Evolutionary conservation across 352 stramenopile species (phyloP).

Genomic region (Phytophthora fragariae): DNA sequence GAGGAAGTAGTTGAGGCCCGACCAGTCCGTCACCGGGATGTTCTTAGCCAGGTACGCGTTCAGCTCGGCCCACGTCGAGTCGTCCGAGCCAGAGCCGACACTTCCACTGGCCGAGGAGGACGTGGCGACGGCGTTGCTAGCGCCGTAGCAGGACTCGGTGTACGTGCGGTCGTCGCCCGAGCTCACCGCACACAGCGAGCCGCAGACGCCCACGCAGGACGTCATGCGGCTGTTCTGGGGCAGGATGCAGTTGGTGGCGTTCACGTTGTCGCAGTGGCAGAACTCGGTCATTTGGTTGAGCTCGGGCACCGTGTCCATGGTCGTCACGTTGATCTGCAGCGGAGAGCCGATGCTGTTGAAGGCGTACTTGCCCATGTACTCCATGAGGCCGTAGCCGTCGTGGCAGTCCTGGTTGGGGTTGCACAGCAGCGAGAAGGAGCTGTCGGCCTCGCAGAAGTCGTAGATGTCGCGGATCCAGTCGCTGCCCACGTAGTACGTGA

Average conservation of each 20-base stretch:
- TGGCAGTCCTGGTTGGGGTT: conserved; percentile 61
- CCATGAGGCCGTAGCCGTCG: conserved; percentile 62
- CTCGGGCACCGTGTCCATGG: conserved; percentile 42
- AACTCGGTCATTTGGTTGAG: conserved; percentile 45
- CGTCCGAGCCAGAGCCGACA: conserved; percentile 11
- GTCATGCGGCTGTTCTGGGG: conserved; percentile 58
- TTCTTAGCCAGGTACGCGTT: conserved; percentile 49
- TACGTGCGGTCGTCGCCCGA: conserved; percentile 49
- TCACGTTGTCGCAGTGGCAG: conserved; percentile 52
- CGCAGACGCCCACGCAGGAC: conserved; percentile 61
- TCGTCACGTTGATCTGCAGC: conserved; percentile 70
- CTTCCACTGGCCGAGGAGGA: conserved; percentile 30
- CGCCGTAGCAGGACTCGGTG: conserved; percentile 47
- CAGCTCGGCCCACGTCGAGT: conserved; percentile 51
- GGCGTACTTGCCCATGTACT: conserved; percentile 71
- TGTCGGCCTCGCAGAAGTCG: conserved; percentile 67
- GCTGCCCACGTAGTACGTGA: conserved; percentile 67
- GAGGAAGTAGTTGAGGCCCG: conserved; percentile 59
- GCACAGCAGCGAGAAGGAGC: conserved; percentile 63
- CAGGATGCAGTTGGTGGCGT: conserved; percentile 51
- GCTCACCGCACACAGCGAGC: conserved; percentile 54
- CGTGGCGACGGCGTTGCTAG: conserved; percentile 20
- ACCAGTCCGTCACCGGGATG: conserved; percentile 50
- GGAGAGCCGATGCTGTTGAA: conserved; percentile 70
- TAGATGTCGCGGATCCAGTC: conserved; percentile 76